Percentiles rank a stretch among this genome's conserved stretches.
phyloP scores from a whole-genome alignment of 768 basidiomycete genomes.

The Boletus reticuloceps region DNA sequence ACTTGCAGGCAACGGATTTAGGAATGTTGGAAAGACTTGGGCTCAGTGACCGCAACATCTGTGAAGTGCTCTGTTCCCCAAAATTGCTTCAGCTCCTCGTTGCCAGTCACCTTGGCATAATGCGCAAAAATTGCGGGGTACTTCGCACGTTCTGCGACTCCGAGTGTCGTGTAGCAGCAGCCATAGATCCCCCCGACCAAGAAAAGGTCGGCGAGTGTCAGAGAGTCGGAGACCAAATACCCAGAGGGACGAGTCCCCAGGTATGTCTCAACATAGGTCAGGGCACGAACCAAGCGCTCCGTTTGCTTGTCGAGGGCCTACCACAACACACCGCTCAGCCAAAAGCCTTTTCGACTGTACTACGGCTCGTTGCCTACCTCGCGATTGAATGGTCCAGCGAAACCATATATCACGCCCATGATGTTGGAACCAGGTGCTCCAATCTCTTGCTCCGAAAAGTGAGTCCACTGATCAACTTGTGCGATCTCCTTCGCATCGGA shows the following conservation, averaged over 20 bases:
- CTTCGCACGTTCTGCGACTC: conserved; percentile 9
- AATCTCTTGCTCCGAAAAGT: conserved; percentile 20
- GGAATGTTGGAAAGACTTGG: too few species aligned
- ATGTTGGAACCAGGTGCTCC: neutral
- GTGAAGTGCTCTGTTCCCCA: conserved; percentile 9
- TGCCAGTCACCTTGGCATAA: conserved; percentile 13
- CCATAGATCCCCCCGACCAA: neutral
- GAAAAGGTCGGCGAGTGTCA: conserved; percentile 18
- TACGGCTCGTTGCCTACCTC: conserved; percentile 3
- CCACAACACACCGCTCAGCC: too few species aligned
- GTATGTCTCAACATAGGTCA: conserved; percentile 11
- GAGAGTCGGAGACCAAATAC: conserved; percentile 10
- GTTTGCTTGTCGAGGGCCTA: neutral
- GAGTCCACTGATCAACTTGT: conserved; percentile 20
- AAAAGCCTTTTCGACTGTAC: too few species aligned
- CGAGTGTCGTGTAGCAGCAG: neutral
- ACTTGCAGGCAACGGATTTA: too few species aligned
- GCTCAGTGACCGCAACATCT: neutral
- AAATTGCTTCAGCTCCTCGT: conserved; percentile 10
- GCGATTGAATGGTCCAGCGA: neutral
- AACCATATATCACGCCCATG: neutral
- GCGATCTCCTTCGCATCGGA: conserved; percentile 5
- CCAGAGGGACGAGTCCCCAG: conserved; percentile 9
- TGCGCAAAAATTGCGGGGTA: conserved; percentile 11
- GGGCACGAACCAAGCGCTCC: conserved; percentile 1